These are phyloP conservation scores for Xylariaceae sp. DNA, from an alignment of 2,329 filamentous ascomycete genomes.

Conservation along the genomic window DNA sequence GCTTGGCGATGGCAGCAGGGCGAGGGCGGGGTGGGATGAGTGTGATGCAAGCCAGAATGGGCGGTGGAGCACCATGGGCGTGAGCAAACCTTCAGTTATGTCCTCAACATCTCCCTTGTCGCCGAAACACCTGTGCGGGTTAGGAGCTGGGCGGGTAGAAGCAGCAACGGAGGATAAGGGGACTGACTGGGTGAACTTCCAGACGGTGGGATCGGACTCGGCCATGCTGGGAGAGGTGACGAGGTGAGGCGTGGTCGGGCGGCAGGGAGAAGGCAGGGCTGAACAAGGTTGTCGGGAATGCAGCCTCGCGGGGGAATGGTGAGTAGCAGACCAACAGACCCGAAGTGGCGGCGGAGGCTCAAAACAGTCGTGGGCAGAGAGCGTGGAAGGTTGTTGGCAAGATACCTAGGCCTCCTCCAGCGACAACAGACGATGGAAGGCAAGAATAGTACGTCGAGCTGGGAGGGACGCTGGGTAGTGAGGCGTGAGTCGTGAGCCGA, in stretches of 20 bases:
- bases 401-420: conserved; percentile 12
- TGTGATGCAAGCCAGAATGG: neutral
- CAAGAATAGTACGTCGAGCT: conserved; percentile 2
- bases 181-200: conserved; percentile 23
- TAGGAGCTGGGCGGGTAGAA: conserved; percentile 20
- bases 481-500: conserved; percentile 1
- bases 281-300: conserved; percentile 14
- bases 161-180: conserved; percentile 1
- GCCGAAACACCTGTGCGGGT: conserved; percentile 79
- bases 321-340: neutral
- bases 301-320: conserved; percentile 10
- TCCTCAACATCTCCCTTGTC: conserved; percentile 99
- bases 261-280: conserved; percentile 7
- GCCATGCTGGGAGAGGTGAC: conserved; percentile 17
- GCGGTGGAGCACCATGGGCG: neutral
- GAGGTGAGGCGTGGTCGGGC: conserved; percentile 9
- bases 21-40: neutral
- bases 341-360: conserved; percentile 11
- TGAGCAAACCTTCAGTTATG: conserved; percentile 81
- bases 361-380: conserved; percentile 7
- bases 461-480: neutral
- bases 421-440: neutral
- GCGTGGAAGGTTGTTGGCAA: neutral
- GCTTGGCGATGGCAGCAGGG: neutral
- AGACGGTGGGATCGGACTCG: conserved; percentile 21